Evolutionary conservation across 148 eudicot genomes (phyloP), one percentile per base, ranked within the genome.

Genomic region (Vaccinium darrowii): DNA sequence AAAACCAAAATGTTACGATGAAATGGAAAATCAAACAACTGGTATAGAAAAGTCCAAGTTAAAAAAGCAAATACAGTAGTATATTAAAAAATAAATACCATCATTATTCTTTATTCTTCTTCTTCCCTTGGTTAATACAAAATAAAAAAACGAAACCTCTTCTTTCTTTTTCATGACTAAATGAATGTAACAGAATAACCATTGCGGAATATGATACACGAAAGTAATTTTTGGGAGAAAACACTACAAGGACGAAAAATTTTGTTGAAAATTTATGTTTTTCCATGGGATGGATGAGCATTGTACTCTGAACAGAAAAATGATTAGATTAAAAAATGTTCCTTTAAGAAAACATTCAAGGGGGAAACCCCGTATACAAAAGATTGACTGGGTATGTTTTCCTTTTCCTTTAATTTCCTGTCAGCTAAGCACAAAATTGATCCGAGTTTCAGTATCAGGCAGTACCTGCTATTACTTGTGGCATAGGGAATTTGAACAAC

Each of bases 381-480:
- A 65, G 72, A 23, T 65, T 65, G 13, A 11, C 30, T n/a, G 30
- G 1, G 12, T 65, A 65, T 10, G 33, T 65, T 67, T 67, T 23
- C 36, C 9, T 6, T 25, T 19, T 11, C 25, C 16, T 69, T 69
- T 69, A 16, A 16, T 69, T 27, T 27, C 39, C 74, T 12, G 39
- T 73, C 21, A 36, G 39, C 9, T 16, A 73, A 36, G 77, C 50
- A 73, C 50, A 39, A 33, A 57, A 27, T 69, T 69, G 18, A 36
- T 69, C 1, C 1, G 33, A 27, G 15, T 13, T 25, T 67, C 7
- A 25, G 19, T n/a, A 67, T 67, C 73, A 12, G 27, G 5, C 18
- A 69, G 3, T 88, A 94, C 98, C 95, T 91, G 92, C 84, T 82
- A 96, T 96, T 43, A 94, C 90, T 87, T 91, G 89, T 51, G 99